Conservation (phyloP, 495 filamentous ascomycete species). For the Aspergillus bridgeri region DNA sequence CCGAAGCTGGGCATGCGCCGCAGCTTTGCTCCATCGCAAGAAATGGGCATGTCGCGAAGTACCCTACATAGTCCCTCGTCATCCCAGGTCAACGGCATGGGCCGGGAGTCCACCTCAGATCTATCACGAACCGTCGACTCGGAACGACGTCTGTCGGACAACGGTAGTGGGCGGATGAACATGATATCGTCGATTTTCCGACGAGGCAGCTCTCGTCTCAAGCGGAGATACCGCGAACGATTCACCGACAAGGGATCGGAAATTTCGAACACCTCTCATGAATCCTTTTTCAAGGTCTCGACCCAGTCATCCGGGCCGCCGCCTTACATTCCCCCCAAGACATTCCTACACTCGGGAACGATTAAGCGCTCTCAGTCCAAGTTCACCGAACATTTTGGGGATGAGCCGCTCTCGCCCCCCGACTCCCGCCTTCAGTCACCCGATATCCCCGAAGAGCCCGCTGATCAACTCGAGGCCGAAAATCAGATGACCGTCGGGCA, state of each 20-base stretch:
- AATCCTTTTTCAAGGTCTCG: constrained; percentile 61
- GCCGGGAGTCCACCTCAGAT: constrained; percentile 43
- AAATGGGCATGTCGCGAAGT: constrained; percentile 50
- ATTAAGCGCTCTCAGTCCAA: constrained; percentile 81
- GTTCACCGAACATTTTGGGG: constrained; percentile 90
- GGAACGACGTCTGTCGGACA: constrained; percentile 47
- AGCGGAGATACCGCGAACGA: constrained; percentile 55
- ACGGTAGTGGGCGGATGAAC: constrained; percentile 39
- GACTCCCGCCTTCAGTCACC: constrained; percentile 74
- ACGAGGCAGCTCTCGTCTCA: constrained; percentile 57
- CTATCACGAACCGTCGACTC: constrained; percentile 37
- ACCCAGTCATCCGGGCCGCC: constrained; percentile 36
- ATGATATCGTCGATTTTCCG: constrained; percentile 71
- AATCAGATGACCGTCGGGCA: constrained; percentile 21
- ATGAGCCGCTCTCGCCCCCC: constrained; percentile 75
- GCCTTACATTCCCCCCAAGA: constrained; percentile 40
- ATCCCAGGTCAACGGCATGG: constrained; percentile 52
- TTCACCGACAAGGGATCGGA: constrained; percentile 50
- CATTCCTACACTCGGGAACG: constrained; percentile 47
- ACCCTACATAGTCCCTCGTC: constrained; percentile 50
- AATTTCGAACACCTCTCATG: constrained; percentile 81
- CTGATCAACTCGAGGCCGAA: constrained; percentile 25
- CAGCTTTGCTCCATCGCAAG: constrained; percentile 40
- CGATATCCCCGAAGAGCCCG: constrained; percentile 36
- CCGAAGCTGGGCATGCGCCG: constrained; percentile 27